Percentiles rank a stretch among this genome's conserved stretches.
These are phyloP conservation scores for Penicillium sp. DNA, from an alignment of 2,329 filamentous ascomycete genomes.

Conservation along the genomic window DNA sequence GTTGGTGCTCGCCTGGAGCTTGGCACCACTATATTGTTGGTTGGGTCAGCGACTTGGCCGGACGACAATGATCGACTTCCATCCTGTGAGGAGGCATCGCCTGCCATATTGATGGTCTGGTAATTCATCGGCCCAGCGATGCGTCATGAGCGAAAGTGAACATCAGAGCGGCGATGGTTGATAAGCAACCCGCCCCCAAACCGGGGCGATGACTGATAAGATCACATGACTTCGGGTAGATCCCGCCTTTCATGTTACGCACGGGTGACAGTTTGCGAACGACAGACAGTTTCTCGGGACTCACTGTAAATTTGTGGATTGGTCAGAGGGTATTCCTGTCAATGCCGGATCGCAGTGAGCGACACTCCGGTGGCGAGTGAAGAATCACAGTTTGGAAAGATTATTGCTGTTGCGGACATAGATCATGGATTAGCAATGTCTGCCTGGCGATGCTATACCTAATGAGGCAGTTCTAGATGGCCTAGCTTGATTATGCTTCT, in stretches of 20 bases:
- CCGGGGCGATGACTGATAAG: constrained; percentile 24
- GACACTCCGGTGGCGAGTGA: too few relatives aligned
- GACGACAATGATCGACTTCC: constrained; percentile 7
- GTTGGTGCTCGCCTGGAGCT: constrained; percentile 8
- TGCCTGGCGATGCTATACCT: background rate
- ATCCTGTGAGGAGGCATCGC: constrained; percentile 22
- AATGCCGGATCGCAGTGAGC: too few relatives aligned
- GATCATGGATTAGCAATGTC: too few relatives aligned
- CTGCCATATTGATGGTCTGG: constrained; percentile 37
- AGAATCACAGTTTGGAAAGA: too few relatives aligned
- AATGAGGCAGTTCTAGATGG: background rate
- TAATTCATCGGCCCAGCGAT: constrained; percentile 35
- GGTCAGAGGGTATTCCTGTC: too few relatives aligned
- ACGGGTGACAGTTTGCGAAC: background rate
- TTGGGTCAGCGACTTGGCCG: background rate
- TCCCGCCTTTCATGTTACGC: background rate
- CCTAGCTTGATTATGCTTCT: background rate
- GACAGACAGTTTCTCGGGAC: too few relatives aligned
- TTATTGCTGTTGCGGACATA: too few relatives aligned
- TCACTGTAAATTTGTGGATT: too few relatives aligned
- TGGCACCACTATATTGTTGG: constrained; percentile 2
- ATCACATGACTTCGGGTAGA: constrained; percentile 19
- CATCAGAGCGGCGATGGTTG: constrained; percentile 2
- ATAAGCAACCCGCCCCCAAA: constrained; percentile 15
- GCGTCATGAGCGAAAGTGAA: constrained; percentile 9